Conservation (phyloP, 345 rosid genomes). For the Lumnitzera racemosa region DNA sequence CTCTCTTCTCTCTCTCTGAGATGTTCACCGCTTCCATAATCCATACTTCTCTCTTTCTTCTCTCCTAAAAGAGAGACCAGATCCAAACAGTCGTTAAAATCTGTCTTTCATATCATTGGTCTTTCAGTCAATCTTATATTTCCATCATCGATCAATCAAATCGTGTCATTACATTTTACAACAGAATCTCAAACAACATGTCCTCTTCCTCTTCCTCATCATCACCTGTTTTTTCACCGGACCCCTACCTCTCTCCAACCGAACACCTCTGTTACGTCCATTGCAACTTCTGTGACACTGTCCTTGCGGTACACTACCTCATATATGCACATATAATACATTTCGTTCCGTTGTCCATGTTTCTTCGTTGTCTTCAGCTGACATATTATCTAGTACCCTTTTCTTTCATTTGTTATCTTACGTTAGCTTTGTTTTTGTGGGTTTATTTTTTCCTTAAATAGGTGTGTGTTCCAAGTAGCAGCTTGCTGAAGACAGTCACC, state of each 20-base stretch:
- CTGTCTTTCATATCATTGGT: conserved; percentile 40
- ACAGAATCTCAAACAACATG: conserved; percentile 27
- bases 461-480: conserved; percentile 97
- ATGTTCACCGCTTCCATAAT: too few species aligned
- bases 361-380: neutral
- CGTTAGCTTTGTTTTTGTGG: neutral
- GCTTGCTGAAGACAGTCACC: conserved; percentile 92
- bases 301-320: conserved; percentile 57
- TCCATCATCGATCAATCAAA: conserved; percentile 73
- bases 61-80: neutral
- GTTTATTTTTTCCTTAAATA: conserved; percentile 10
- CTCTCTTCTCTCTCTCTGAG: conserved; percentile 4
- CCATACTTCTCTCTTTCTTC: too few species aligned
- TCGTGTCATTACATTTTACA: conserved; percentile 22
- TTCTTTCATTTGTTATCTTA: neutral
- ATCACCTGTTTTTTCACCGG: conserved; percentile 74
- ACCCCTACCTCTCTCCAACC: conserved; percentile 72
- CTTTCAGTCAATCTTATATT: conserved; percentile 44
- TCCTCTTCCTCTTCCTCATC: conserved; percentile 22
- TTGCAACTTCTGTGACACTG: conserved; percentile 87
- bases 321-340: conserved; percentile 1
- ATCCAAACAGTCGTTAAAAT: conserved; percentile 38
- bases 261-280: conserved; percentile 98
- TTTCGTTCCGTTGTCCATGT: conserved; percentile 1
- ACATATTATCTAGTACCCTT: conserved; percentile 1